A percentile compares a stretch with the other conserved stretches of the same genome.
phyloP scores from a whole-genome alignment of 352 stramenopile species.

The Phytopythium aichiense region DNA sequence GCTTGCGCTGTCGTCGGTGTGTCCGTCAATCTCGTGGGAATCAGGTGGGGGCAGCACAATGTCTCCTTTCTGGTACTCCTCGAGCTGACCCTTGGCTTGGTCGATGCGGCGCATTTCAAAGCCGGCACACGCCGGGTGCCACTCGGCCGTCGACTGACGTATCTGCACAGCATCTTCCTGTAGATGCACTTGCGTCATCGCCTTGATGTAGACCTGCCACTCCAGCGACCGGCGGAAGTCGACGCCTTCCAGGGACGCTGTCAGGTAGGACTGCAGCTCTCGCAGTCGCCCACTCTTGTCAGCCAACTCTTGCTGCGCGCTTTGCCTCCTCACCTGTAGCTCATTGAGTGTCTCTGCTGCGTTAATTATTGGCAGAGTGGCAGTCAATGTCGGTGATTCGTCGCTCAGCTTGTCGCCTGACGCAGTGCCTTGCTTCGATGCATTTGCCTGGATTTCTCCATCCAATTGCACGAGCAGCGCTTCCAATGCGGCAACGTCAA shows the following conservation, averaged over 20 bases:
- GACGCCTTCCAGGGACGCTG: slow-evolving; percentile 54
- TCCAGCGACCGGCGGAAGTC: slow-evolving; percentile 38
- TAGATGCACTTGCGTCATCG: slow-evolving; percentile 43
- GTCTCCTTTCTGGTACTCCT: slow-evolving; percentile 44
- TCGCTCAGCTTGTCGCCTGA: neutral
- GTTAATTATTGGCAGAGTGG: no score
- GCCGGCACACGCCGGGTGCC: slow-evolving; percentile 43
- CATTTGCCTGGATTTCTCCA: slow-evolving; percentile 22
- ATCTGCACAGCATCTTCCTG: slow-evolving; percentile 23
- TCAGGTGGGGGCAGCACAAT: slow-evolving; percentile 43
- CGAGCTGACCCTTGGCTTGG: slow-evolving; percentile 18
- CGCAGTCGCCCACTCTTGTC: slow-evolving; percentile 25
- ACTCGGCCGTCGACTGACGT: slow-evolving; percentile 15
- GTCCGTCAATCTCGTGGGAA: slow-evolving; percentile 67
- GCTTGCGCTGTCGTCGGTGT: slow-evolving; percentile 76
- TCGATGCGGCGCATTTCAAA: slow-evolving; percentile 51
- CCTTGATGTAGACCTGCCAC: slow-evolving; percentile 58
- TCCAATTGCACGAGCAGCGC: slow-evolving; percentile 40
- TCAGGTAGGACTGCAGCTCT: slow-evolving; percentile 43
- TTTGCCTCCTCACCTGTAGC: slow-evolving; percentile 20
- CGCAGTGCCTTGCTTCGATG: slow-evolving; percentile 6
- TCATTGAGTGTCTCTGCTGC: slow-evolving; percentile 9
- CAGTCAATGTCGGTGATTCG: slow-evolving; percentile 1
- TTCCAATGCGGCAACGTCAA: slow-evolving; percentile 27
- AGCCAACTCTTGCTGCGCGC: slow-evolving; percentile 20